Percentiles rank a stretch among this genome's conserved stretches.
Conservation (phyloP, 2,329 filamentous ascomycete genomes). For the Dactylellina drechsleri region DNA sequence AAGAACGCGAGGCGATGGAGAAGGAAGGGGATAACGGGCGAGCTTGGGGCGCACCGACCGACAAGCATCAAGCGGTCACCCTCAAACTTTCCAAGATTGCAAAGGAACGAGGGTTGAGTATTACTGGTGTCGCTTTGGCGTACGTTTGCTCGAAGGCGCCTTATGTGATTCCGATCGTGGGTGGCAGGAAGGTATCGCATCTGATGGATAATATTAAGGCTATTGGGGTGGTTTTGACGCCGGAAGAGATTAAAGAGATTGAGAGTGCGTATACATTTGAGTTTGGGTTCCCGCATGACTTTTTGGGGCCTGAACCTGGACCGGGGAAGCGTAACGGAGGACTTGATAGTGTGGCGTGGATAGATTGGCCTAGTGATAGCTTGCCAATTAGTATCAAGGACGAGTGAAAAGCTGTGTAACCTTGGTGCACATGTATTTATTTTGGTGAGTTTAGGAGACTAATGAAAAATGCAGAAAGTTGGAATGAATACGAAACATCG, state of each 20-base stretch:
- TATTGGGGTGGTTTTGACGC: conserved; percentile 69
- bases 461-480: too few relatives aligned
- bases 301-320: conserved; percentile 59
- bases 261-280: conserved; percentile 72
- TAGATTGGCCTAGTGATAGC: conserved; percentile 40
- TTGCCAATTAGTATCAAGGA: conserved; percentile 36
- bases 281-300: conserved; percentile 73
- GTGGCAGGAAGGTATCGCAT: conserved; percentile 75
- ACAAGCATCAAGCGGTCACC: conserved; percentile 67
- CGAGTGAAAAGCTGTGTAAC: background rate
- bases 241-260: conserved; percentile 73
- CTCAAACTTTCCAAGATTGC: conserved; percentile 71
- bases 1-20: conserved; percentile 64
- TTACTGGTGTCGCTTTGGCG: conserved; percentile 74
- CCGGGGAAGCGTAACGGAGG: conserved; percentile 19
- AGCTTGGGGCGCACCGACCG: conserved; percentile 61
- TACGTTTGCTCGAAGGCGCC: conserved; percentile 78
- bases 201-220: conserved; percentile 76
- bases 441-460: too few relatives aligned
- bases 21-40: conserved; percentile 63
- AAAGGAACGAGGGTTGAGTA: conserved; percentile 67
- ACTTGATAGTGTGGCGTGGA: conserved; percentile 40
- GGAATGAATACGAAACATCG: too few relatives aligned
- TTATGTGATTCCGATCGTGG: conserved; percentile 78
- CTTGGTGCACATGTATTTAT: too few relatives aligned